Evolutionary conservation across 306 rosid species (phyloP), one percentile per base, ranked within the genome.

Genomic region (Glycine tomentella): DNA sequence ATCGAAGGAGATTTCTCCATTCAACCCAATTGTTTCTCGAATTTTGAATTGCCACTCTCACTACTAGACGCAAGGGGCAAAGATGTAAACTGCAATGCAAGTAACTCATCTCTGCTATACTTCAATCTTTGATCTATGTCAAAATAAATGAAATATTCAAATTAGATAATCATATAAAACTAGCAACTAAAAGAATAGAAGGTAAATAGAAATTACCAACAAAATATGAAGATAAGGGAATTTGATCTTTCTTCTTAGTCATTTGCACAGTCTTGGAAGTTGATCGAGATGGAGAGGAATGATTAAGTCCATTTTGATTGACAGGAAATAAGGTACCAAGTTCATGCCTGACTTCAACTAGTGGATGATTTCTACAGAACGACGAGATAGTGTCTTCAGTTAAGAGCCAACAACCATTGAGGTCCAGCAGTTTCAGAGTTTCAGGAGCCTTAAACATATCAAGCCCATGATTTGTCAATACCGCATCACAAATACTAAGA

Each of bases 351-450:
- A 95, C 84, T 81, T 93, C 92, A 82, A 90, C 84, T 61, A 85
- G 90, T 70, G 97, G 92, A 87, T 91, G 87, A 58, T 45, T 77
- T 88, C 76, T 91, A 81, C 89, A 80, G 82, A 84, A 95, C 38
- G 89, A 86, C 50, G 42, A 8, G 77, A 95, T 85, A 17, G 61
- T 77, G 31, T 88, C 93, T 76, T 78, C 49, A 16, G 92, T 90
- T 79, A 95, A 53, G 78, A 95, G 97, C 99, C 99, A 95, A 82
- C 99, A 93, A 61, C 99, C 99, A 45, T 82, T 82, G 73, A 95
- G 88, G 87, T 93, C 94, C 80, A 93, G 50, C 82, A 80, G 55
- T 87, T 83, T 90, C 59, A 95, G 77, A 50, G 89, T 86, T 34
- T 69, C 78, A 16, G 94, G 91, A 76, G 92, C 90, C 78, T 87